Percentiles rank a stretch among this genome's conserved stretches.
Conservation (phyloP, 345 rosid species). For the Moricandia arvensis region DNA sequence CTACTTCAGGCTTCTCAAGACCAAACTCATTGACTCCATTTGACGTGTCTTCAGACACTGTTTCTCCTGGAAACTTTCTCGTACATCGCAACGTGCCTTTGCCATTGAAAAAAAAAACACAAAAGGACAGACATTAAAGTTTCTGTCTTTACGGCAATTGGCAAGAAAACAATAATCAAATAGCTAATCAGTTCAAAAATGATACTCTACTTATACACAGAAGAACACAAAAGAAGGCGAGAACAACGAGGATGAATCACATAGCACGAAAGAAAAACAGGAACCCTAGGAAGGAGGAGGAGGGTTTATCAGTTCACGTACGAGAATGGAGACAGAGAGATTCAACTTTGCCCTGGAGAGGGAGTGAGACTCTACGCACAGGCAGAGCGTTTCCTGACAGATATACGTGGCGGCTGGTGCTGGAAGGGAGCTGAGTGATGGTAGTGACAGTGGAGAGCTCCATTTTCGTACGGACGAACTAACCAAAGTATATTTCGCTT, state of each 20-base stretch:
- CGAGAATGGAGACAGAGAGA: slow-evolving; percentile 36
- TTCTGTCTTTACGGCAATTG: neutral
- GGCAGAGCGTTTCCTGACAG: slow-evolving; percentile 18
- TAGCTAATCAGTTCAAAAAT: neutral
- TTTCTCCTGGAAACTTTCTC: slow-evolving; percentile 46
- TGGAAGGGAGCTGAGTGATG: slow-evolving; percentile 30
- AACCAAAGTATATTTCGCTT: neutral
- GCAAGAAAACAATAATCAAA: neutral
- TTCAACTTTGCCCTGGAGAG: slow-evolving; percentile 20
- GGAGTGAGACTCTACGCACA: slow-evolving; percentile 16
- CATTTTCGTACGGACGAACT: slow-evolving; percentile 37
- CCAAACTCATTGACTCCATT: slow-evolving; percentile 39
- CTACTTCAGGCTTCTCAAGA: slow-evolving; percentile 36
- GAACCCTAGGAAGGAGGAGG: slow-evolving; percentile 8
- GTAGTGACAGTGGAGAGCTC: slow-evolving; percentile 42
- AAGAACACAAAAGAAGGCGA: neutral
- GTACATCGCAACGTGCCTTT: slow-evolving; percentile 38
- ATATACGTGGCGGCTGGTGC: neutral
- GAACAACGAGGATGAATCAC: no score
- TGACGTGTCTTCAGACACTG: slow-evolving; percentile 42
- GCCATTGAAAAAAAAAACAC: neutral
- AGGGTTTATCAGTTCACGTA: slow-evolving; percentile 41
- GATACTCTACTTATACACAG: no score
- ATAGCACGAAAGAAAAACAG: no score
- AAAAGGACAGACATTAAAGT: neutral